phyloP scores from a whole-genome alignment of 2,329 filamentous ascomycete genomes.

The Stemphylium vesicarium region DNA sequence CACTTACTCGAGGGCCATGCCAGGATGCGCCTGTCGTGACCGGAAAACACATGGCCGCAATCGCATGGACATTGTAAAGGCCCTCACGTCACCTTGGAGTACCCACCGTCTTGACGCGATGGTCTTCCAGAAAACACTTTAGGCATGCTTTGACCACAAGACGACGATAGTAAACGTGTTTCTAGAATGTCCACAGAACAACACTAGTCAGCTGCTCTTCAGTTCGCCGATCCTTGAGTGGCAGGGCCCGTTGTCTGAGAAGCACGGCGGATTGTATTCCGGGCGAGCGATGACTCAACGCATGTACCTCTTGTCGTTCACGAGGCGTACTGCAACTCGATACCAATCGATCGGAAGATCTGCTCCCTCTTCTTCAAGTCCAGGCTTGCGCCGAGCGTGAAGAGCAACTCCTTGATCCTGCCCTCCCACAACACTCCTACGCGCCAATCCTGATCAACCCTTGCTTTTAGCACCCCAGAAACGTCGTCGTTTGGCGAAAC shows the following conservation, averaged over 20 bases:
- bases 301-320: slow-evolving; percentile 53
- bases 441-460: slow-evolving; percentile 85
- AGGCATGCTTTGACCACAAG: slow-evolving; percentile 16
- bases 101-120: slow-evolving; percentile 24
- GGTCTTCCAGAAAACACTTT: slow-evolving; percentile 25
- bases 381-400: slow-evolving; percentile 86
- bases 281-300: slow-evolving; percentile 11
- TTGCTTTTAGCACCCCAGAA: slow-evolving; percentile 86
- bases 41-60: slow-evolving; percentile 23
- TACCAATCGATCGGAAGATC: slow-evolving; percentile 75
- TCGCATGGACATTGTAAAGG: slow-evolving; percentile 14
- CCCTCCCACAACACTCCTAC: slow-evolving; percentile 93
- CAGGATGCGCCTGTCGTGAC: slow-evolving; percentile 24
- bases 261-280: slow-evolving; percentile 11
- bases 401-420: slow-evolving; percentile 86
- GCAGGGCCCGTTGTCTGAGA: slow-evolving; percentile 12
- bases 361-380: slow-evolving; percentile 78
- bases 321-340: slow-evolving; percentile 84
- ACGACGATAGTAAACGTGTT: slow-evolving; percentile 11
- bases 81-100: slow-evolving; percentile 8
- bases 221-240: slow-evolving; percentile 1
- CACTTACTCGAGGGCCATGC: slow-evolving; percentile 22
- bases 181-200: slow-evolving; percentile 25
- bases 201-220: slow-evolving; percentile 11
- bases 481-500: slow-evolving; percentile 66